A percentile compares a stretch with the other conserved stretches of the same genome.
These are phyloP conservation scores for Gossypium ekmanianum DNA, from an alignment of 345 rosid species.

Conservation along the genomic window DNA sequence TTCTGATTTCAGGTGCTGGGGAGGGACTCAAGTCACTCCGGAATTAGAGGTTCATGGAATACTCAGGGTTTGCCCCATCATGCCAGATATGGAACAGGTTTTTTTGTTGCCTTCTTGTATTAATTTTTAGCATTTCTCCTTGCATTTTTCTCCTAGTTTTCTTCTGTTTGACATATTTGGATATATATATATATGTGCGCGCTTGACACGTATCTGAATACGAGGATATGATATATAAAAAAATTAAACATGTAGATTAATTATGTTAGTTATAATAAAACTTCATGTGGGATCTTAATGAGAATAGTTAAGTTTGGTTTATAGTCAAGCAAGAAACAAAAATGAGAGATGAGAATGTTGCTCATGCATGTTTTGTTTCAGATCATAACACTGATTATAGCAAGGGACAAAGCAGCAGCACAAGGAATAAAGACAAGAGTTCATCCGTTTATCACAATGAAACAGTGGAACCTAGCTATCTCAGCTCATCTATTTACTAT, in stretches of 20 bases:
- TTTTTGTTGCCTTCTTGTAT: not conserved
- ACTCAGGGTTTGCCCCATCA: conserved; percentile 34
- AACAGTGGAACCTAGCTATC: conserved; percentile 59
- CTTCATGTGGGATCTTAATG: not conserved
- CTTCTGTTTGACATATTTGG: not conserved
- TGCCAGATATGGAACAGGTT: conserved; percentile 9
- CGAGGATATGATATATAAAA: too few relatives aligned
- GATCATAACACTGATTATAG: conserved; percentile 11
- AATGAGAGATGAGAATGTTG: not conserved
- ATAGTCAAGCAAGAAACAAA: not conserved
- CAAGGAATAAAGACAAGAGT: conserved; percentile 31
- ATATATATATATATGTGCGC: not conserved
- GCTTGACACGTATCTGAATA: not conserved
- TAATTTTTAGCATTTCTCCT: not conserved
- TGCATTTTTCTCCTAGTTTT: not conserved
- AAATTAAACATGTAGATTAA: not conserved
- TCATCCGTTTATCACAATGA: conserved; percentile 45
- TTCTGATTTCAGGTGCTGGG: conserved; percentile 24
- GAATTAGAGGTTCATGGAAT: conserved; percentile 29
- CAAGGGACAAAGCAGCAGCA: conserved; percentile 29
- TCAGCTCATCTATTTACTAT: conserved; percentile 85
- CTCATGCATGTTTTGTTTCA: not conserved
- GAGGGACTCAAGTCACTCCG: conserved; percentile 19
- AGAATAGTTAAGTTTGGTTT: not conserved
- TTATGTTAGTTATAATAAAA: not conserved